Base-by-base conservation (phyloP, 306 rosid genomes). In the Oxytropis ochrocephala region DNA sequence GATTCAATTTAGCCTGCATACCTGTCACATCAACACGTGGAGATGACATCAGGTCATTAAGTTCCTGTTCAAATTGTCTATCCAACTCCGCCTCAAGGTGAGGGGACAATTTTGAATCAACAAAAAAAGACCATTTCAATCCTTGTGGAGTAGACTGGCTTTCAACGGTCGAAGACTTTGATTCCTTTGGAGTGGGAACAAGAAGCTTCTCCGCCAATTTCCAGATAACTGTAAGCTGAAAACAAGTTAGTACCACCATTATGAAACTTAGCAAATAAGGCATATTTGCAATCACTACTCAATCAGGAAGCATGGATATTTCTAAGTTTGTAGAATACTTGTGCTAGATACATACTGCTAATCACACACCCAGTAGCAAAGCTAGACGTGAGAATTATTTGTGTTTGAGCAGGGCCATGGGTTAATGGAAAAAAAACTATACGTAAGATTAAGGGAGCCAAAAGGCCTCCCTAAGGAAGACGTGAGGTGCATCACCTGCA, bases 201-300 rank as follows among this genome's bases (percentile, higher is more conserved):
- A 87, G 78, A 66, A 91, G 77, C 79, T 84, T 94, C 87, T 87
- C 96, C 84, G 84, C 92, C 83, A 94, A 59, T 79, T 88, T 94
- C 99, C 97, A 94, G 78, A 94, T 54, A 87, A 94, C 99, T 94
- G 99, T 85, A 87, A 81, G 84, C 92, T 88, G 86, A 85, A 85
- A 80, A 77, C 79, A 75, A 81, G 85, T 88, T 81, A 94, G 92
- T 81, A 79, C 75, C 60, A 81, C 80, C 61, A 82, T 60, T 59
- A 79, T 56, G 64, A 69, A 80, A 70, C 77, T 63, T 24, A 63
- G 70, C 56, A 19, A 74, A 48, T 17, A 56, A 68, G 18, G 57
- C 32, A 46, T 16, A 48, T 35, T 51, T 14, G 62, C 47, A 71
- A 64, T 52, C 19, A 7, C 56, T n/a, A 75, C 63, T 14, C 56